These are phyloP conservation scores for Whalleya microplaca DNA, from an alignment of 2,329 filamentous ascomycete species.

Conservation along the genomic window DNA sequence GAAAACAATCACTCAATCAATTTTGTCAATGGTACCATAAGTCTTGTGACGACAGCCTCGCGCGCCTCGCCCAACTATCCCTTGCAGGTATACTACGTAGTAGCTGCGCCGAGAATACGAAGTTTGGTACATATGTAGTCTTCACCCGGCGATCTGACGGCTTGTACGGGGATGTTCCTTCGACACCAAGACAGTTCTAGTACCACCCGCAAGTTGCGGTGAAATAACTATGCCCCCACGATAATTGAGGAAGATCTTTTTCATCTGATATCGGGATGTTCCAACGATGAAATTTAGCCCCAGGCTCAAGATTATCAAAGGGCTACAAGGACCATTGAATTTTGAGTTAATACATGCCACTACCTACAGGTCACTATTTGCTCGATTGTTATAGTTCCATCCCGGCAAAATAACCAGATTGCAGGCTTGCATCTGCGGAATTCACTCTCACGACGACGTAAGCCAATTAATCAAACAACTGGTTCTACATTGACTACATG, in stretches of 20 bases:
- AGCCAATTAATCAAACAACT: too few species aligned
- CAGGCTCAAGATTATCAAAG: too few species aligned
- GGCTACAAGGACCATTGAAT: neutral
- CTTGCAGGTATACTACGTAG: slow-evolving; percentile 19
- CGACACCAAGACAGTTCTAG: neutral
- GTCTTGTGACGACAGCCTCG: neutral
- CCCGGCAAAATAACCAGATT: slow-evolving; percentile 5
- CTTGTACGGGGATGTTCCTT: slow-evolving; percentile 10
- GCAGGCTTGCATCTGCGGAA: neutral
- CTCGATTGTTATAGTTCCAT: neutral
- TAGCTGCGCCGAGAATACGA: slow-evolving; percentile 21
- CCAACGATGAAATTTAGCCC: too few species aligned
- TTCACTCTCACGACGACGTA: too few species aligned
- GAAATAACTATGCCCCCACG: neutral
- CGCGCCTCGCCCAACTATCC: slow-evolving; percentile 8
- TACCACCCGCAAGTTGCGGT: neutral
- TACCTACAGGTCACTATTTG: neutral
- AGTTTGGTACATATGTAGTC: slow-evolving; percentile 11
- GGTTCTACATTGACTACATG: too few species aligned
- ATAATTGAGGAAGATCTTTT: neutral
- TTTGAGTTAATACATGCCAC: neutral
- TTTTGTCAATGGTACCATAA: slow-evolving; percentile 17
- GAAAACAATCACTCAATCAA: slow-evolving; percentile 5
- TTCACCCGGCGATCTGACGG: slow-evolving; percentile 23
- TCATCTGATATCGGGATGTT: neutral